Evolutionary conservation across 257 asterid species (phyloP).

Genomic region (Jacaranda copaia): DNA sequence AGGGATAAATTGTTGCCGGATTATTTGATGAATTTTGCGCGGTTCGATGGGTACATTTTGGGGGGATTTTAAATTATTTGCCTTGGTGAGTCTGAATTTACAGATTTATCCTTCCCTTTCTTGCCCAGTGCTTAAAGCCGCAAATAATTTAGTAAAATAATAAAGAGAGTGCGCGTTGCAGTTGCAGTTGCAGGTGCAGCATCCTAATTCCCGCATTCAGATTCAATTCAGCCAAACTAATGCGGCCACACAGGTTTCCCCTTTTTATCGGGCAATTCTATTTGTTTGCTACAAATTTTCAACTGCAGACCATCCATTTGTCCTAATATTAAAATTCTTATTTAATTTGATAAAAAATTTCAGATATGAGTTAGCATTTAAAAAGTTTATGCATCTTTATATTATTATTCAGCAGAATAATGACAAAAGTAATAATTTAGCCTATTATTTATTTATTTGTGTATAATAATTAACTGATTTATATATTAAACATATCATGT

Average conservation of each 20-base stretch:
- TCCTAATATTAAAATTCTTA: too few species aligned
- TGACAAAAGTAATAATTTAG: background rate
- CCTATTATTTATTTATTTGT: too few species aligned
- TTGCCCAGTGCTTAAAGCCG: background rate
- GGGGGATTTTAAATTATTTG: conserved; percentile 2
- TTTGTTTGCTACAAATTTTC: too few species aligned
- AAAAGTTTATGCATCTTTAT: too few species aligned
- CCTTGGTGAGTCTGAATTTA: background rate
- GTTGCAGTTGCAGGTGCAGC: too few species aligned
- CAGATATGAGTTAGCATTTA: too few species aligned
- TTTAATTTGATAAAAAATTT: too few species aligned
- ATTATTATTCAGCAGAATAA: too few species aligned
- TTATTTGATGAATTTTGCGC: conserved; percentile 30
- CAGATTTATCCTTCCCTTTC: conserved; percentile 27
- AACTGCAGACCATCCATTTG: too few species aligned
- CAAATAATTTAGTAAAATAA: background rate
- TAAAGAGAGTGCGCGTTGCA: background rate
- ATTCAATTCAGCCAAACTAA: background rate
- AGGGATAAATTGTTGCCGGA: conserved; percentile 36
- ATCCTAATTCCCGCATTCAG: too few species aligned
- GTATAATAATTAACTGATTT: too few species aligned
- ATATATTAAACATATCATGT: background rate
- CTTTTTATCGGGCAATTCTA: too few species aligned
- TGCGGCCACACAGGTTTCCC: background rate
- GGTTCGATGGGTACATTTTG: conserved; percentile 22